phyloP scores from a whole-genome alignment of 1,284 basidiomycete species.

The Fomitopsis palustris region DNA sequence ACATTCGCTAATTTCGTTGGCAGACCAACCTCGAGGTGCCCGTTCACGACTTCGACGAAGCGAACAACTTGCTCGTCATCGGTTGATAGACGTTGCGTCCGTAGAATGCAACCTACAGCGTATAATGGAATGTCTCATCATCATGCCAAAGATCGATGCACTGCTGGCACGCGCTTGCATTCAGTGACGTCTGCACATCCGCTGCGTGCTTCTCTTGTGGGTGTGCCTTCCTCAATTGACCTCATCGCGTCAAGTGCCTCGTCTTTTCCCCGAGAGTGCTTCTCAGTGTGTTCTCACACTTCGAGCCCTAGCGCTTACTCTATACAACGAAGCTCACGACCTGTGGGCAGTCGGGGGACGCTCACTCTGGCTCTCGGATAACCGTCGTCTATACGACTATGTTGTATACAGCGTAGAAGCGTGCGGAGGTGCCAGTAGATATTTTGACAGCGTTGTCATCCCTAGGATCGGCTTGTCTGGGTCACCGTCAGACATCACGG shows the following conservation, averaged over 20 bases:
- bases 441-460: too few species aligned
- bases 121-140: constrained; percentile 7
- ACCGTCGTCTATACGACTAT: too few species aligned
- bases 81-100: constrained; percentile 55
- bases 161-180: too few species aligned
- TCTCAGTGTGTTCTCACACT: background rate
- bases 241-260: too few species aligned
- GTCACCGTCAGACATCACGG: too few species aligned
- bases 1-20: constrained; percentile 31
- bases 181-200: too few species aligned
- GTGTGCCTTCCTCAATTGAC: background rate
- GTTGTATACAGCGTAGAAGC: background rate
- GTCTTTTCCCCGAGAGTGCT: too few species aligned
- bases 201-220: background rate
- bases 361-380: background rate
- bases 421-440: too few species aligned
- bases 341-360: background rate
- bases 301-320: background rate
- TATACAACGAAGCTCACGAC: background rate
- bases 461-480: too few species aligned
- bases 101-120: constrained; percentile 9
- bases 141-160: background rate
- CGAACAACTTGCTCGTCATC: constrained; percentile 85
- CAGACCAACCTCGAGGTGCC: constrained; percentile 87
- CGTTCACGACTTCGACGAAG: constrained; percentile 84